Evolutionary conservation across 2,329 filamentous ascomycete genomes (phyloP).

Genomic region (Microsporum audouinii): DNA sequence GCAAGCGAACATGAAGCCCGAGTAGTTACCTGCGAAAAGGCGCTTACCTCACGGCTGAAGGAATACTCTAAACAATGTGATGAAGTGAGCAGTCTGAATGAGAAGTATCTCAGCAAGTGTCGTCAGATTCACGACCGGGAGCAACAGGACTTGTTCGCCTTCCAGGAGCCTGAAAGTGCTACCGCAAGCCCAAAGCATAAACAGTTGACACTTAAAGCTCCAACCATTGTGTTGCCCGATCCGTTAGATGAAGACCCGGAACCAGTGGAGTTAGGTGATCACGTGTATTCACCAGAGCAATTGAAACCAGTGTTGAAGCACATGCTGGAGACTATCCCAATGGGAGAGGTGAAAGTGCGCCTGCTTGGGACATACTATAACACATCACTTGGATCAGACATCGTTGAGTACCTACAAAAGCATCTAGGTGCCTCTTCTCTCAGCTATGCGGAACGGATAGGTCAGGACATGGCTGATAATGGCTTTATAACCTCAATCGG

Average conservation of each 20-base stretch:
- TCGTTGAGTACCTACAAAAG: conserved; percentile 88
- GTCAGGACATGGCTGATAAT: conserved; percentile 77
- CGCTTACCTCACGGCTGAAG: conserved; percentile 82
- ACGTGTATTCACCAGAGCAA: conserved; percentile 72
- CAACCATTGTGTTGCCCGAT: conserved; percentile 74
- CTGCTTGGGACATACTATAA: conserved; percentile 93
- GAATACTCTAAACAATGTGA: conserved; percentile 87
- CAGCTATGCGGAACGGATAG: conserved; percentile 85
- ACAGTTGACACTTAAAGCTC: conserved; percentile 29
- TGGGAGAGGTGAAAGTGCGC: conserved; percentile 86
- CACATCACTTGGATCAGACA: conserved; percentile 80
- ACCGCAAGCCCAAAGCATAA: conserved; percentile 46
- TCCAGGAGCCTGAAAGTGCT: conserved; percentile 63
- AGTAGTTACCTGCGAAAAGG: conserved; percentile 87
- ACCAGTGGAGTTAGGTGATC: conserved; percentile 79
- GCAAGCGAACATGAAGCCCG: conserved; percentile 87
- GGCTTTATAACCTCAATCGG: conserved; percentile 85
- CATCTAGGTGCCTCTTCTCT: conserved; percentile 74
- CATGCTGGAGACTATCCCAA: conserved; percentile 74
- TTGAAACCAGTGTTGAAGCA: conserved; percentile 81
- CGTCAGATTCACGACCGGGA: conserved; percentile 90
- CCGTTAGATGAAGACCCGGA: conserved; percentile 63
- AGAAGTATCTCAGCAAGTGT: conserved; percentile 98
- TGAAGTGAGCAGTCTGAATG: conserved; percentile 79
- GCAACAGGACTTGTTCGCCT: conserved; percentile 96